Conservation (phyloP, 2,329 filamentous ascomycete genomes). For the Colletotrichum melonis region DNA sequence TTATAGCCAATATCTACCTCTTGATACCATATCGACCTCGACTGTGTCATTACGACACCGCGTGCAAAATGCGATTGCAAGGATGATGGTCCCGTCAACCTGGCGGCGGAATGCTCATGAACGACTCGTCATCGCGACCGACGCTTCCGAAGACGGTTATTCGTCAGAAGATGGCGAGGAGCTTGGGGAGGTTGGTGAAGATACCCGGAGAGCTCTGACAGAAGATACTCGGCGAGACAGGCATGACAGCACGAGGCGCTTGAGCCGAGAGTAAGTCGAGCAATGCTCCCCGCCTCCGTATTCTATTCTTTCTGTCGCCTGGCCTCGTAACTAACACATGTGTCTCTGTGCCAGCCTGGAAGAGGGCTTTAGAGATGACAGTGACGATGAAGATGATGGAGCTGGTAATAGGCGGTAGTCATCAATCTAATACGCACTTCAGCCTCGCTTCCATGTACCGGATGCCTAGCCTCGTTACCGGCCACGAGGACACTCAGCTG, state of each 20-base stretch:
- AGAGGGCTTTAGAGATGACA: conserved; percentile 59
- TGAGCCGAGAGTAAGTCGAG: conserved; percentile 77
- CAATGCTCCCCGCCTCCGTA: background rate
- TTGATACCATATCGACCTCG: conserved; percentile 71
- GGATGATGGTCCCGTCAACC: conserved; percentile 56
- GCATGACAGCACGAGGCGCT: conserved; percentile 65
- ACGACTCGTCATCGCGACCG: conserved; percentile 53
- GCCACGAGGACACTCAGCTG: conserved; percentile 16
- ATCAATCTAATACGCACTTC: conserved; percentile 21
- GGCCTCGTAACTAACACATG: conserved; percentile 21
- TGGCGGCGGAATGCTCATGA: conserved; percentile 59
- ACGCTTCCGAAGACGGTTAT: conserved; percentile 61
- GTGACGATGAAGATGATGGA: conserved; percentile 52
- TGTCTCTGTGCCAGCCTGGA: conserved; percentile 63
- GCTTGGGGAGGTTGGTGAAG: conserved; percentile 68
- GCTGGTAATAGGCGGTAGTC: conserved; percentile 32
- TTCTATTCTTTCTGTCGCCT: background rate
- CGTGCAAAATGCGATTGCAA: conserved; percentile 54
- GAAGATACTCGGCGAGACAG: conserved; percentile 50
- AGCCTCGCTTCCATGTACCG: conserved; percentile 7
- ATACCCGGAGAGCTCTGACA: conserved; percentile 53
- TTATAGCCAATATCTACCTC: conserved; percentile 79
- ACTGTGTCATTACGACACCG: conserved; percentile 66
- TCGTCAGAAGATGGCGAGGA: conserved; percentile 78
- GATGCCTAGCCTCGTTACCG: background rate